These are phyloP conservation scores for Leccinum pellstonianum DNA, from an alignment of 768 basidiomycete species.

Conservation along the genomic window DNA sequence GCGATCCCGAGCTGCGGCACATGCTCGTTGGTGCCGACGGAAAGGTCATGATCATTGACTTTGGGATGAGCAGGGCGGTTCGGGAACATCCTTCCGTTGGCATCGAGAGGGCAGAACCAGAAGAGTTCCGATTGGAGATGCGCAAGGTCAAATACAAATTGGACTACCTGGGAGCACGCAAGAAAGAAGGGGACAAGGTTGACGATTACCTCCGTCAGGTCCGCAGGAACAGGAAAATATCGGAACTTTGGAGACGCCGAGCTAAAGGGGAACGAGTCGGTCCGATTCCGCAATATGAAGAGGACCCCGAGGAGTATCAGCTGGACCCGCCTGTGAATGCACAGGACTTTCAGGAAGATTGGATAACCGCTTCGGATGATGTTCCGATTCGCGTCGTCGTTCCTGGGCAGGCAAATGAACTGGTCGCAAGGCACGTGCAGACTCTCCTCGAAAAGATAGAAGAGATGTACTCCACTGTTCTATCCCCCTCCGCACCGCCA, in stretches of 20 bases:
- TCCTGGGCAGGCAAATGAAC: conserved; percentile 33
- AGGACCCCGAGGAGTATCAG: conserved; percentile 33
- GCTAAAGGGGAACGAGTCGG: conserved; percentile 29
- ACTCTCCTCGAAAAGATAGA: conserved; percentile 21
- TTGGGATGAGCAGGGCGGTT: conserved; percentile 41
- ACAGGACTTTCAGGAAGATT: conserved; percentile 35
- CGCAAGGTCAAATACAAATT: conserved; percentile 55
- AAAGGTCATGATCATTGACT: conserved; percentile 54
- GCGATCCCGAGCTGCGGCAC: conserved; percentile 47
- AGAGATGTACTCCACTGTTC: conserved; percentile 10
- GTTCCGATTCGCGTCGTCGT: conserved; percentile 37
- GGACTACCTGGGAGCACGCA: conserved; percentile 40
- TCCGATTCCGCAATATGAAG: conserved; percentile 30
- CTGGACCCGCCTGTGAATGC: conserved; percentile 33
- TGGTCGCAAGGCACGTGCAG: conserved; percentile 24
- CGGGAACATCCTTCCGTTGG: conserved; percentile 32
- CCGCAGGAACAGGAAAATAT: conserved; percentile 29
- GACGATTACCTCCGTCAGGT: conserved; percentile 30
- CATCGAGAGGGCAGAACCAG: conserved; percentile 37
- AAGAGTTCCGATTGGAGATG: conserved; percentile 51
- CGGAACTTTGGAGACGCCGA: conserved; percentile 29
- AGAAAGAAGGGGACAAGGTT: conserved; percentile 36
- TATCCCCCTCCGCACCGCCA: not conserved
- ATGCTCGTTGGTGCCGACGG: conserved; percentile 57
- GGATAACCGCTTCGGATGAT: conserved; percentile 36